Base-by-base conservation (phyloP, 2,329 filamentous ascomycete species). In the Sordariomycetes sp. region DNA sequence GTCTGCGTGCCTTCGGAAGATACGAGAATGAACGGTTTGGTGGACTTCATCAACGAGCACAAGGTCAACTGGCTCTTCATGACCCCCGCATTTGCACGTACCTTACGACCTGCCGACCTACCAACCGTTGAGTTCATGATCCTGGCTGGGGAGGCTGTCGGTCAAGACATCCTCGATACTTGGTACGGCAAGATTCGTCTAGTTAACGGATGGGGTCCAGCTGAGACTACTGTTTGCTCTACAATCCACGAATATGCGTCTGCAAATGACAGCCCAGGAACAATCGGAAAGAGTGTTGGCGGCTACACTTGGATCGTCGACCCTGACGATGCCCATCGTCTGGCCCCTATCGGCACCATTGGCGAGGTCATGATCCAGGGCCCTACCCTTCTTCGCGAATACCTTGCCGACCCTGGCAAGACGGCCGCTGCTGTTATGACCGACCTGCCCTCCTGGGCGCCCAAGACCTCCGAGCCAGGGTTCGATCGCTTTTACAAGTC, bases 1-100 rank as follows among this genome's bases (percentile, higher is more conserved):
- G 41, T 65, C 1, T 63, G 59, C 19, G 48, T 64, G 2, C 57
- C 60, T 1, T 55, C 51, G 2, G 57, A 64, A n/a, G 46, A 50
- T 1, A 16, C 15, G 14, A 30, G 31, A 8, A 15, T 34, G 24
- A 30, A 29, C 32, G 21, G 19, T 20, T 8, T 37, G 6, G 9
- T 14, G 8, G 31, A 11, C 4, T 33, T 33, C 20, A 26, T 34
- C 11, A 8, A 16, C n/a, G 19, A 23, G 8, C n/a, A 16, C 5
- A 11, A 25, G 6, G 21, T 34, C 8, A 37, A 28, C 30, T 29
- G 30, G 35, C 19, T 25, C 6, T 37, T 27, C 18, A n/a, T 32
- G 12, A 37, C 35, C 4, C 35, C 35, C 11, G 10, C 35, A 6
- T 32, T 32, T 14, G 30, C 23, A 5, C 8, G 15, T 9, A 32